Conservation (phyloP, 805 yeast genomes). For the Pichia nakasei region DNA sequence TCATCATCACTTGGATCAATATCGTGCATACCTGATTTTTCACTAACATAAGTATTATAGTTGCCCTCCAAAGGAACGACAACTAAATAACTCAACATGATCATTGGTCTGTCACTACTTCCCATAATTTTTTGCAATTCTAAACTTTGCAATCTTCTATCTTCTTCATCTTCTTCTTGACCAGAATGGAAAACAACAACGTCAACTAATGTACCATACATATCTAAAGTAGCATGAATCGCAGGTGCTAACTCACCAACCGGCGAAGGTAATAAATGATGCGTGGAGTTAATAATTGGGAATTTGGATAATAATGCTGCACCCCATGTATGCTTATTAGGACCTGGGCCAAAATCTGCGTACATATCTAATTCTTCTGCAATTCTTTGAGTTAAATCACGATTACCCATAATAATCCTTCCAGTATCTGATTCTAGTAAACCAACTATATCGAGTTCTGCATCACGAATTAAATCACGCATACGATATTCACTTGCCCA, state of each 20-base stretch:
- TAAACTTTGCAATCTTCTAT: constrained; percentile 77
- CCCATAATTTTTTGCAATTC: constrained; percentile 77
- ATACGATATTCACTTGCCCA: constrained; percentile 94
- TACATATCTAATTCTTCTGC: constrained; percentile 94
- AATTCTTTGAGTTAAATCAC: constrained; percentile 84
- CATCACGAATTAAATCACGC: constrained; percentile 72
- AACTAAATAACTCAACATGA: constrained; percentile 83
- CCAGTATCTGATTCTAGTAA: constrained; percentile 90
- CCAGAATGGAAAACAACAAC: constrained; percentile 97
- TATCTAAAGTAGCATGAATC: constrained; percentile 88
- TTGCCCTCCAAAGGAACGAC: constrained; percentile 83
- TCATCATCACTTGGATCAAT: constrained; percentile 92
- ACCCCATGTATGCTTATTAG: constrained; percentile 98
- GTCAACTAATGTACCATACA: constrained; percentile 81
- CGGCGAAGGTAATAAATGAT: constrained; percentile 90
- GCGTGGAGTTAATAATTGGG: constrained; percentile 86
- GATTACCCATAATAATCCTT: constrained; percentile 87
- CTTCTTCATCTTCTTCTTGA: constrained; percentile 95
- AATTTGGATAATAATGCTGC: constrained; percentile 85
- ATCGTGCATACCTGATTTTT: constrained; percentile 79
- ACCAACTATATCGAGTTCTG: constrained; percentile 88
- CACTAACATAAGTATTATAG: constrained; percentile 85
- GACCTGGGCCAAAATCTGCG: constrained; percentile 96
- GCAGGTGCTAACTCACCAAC: constrained; percentile 98
- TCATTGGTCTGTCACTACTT: constrained; percentile 69